Conservation (phyloP, 495 filamentous ascomycete species). For the Neurospora pannonica region DNA sequence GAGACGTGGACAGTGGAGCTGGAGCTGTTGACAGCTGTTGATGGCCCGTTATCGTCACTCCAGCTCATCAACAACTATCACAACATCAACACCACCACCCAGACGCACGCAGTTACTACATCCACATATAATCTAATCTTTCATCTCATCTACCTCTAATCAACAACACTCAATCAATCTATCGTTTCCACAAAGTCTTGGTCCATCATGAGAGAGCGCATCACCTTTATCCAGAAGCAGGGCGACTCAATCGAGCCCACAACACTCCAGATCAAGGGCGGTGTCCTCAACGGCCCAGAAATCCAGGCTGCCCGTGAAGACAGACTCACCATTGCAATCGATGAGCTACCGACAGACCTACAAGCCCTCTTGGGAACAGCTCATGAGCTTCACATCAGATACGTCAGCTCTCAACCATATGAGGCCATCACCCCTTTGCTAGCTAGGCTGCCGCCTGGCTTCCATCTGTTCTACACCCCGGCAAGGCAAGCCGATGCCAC, state of each 20-base stretch:
- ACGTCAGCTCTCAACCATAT: conserved; percentile 52
- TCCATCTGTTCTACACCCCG: conserved; percentile 76
- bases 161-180: not conserved
- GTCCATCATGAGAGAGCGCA: conserved; percentile 68
- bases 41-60: not conserved
- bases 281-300: conserved; percentile 44
- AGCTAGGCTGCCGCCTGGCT: conserved; percentile 65
- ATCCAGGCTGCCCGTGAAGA: conserved; percentile 69
- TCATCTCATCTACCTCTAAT: not conserved
- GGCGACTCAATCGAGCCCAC: conserved; percentile 52
- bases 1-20: not conserved
- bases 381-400: conserved; percentile 73
- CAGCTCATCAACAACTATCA: not conserved
- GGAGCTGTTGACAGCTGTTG: conserved; percentile 1
- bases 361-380: conserved; percentile 51
- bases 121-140: not conserved
- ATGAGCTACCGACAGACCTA: conserved; percentile 66
- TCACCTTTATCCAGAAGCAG: conserved; percentile 64
- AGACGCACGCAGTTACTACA: not conserved
- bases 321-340: conserved; percentile 59
- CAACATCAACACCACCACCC: not conserved
- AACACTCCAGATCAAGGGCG: conserved; percentile 41
- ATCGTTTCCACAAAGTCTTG: not conserved
- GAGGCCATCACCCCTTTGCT: conserved; percentile 56
- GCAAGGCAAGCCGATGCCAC: conserved; percentile 20